phyloP scores from a whole-genome alignment of 495 filamentous ascomycete species.

The Neurospora africana region DNA sequence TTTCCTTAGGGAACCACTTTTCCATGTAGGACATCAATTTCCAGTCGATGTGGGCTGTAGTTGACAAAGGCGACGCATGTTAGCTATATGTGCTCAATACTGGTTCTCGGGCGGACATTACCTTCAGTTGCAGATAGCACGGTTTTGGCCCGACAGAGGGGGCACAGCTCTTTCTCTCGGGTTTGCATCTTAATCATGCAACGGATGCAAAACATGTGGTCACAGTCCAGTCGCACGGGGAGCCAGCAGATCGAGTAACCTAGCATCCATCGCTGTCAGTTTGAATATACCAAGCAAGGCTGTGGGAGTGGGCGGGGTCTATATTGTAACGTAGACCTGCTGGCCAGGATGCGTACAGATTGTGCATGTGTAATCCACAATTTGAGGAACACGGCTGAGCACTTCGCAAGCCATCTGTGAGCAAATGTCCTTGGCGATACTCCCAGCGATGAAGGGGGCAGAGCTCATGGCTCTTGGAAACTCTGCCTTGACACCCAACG shows the following conservation, averaged over 20 bases:
- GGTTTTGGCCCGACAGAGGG: slow-evolving; percentile 53
- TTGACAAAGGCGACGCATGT: background rate
- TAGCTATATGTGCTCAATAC: background rate
- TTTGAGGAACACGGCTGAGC: slow-evolving; percentile 53
- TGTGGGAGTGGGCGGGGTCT: background rate
- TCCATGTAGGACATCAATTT: slow-evolving; percentile 30
- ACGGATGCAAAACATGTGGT: slow-evolving; percentile 60
- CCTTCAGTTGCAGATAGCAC: slow-evolving; percentile 49
- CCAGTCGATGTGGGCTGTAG: slow-evolving; percentile 47
- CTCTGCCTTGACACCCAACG: slow-evolving; percentile 44
- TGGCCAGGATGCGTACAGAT: slow-evolving; percentile 38
- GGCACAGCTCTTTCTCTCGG: slow-evolving; percentile 47
- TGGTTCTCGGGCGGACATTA: slow-evolving; percentile 16
- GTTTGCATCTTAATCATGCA: slow-evolving; percentile 63
- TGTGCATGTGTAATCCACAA: slow-evolving; percentile 65
- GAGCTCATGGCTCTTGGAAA: slow-evolving; percentile 43
- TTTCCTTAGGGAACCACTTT: slow-evolving; percentile 58
- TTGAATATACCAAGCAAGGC: background rate
- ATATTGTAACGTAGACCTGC: background rate
- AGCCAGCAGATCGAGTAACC: slow-evolving; percentile 49
- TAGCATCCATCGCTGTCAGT: background rate
- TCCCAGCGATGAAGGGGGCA: slow-evolving; percentile 40
- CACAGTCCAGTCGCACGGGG: slow-evolving; percentile 54
- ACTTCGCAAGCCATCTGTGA: slow-evolving; percentile 53
- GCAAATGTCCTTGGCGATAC: slow-evolving; percentile 55